Evolutionary conservation across 2,329 filamentous ascomycete species (phyloP).

Genomic region (Gaeumannomyces tritici): DNA sequence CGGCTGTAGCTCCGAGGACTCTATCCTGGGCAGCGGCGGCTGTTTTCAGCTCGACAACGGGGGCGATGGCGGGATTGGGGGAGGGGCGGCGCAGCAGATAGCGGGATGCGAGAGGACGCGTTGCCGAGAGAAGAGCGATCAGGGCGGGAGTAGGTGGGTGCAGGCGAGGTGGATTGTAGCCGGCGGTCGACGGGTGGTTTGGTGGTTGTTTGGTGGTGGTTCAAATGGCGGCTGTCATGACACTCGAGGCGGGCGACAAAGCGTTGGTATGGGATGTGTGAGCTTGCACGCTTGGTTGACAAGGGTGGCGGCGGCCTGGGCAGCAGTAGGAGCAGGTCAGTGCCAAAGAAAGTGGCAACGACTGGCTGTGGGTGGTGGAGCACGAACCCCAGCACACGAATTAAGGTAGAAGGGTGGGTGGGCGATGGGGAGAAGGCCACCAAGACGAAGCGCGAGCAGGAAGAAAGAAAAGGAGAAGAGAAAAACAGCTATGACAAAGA

Average conservation of each 20-base stretch:
- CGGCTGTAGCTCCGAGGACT: background rate
- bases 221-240: background rate
- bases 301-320: background rate
- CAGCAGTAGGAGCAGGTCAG: background rate
- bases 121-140: background rate
- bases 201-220: background rate
- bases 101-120: background rate
- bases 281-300: no score
- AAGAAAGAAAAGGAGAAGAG: background rate
- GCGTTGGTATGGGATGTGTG: background rate
- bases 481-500: background rate
- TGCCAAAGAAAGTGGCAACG: background rate
- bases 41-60: background rate
- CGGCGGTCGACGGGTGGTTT: background rate
- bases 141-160: background rate
- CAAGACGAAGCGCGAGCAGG: background rate
- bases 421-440: background rate
- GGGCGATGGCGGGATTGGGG: background rate
- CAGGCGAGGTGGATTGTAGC: background rate
- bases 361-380: background rate
- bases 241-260: background rate
- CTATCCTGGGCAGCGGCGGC: background rate
- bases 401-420: background rate
- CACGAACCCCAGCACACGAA: background rate
- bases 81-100: background rate